Percentiles rank a stretch among this genome's conserved stretches.
Evolutionary conservation across 2,329 filamentous ascomycete species (phyloP).

Genomic region (Gaeumannomyces sp.): DNA sequence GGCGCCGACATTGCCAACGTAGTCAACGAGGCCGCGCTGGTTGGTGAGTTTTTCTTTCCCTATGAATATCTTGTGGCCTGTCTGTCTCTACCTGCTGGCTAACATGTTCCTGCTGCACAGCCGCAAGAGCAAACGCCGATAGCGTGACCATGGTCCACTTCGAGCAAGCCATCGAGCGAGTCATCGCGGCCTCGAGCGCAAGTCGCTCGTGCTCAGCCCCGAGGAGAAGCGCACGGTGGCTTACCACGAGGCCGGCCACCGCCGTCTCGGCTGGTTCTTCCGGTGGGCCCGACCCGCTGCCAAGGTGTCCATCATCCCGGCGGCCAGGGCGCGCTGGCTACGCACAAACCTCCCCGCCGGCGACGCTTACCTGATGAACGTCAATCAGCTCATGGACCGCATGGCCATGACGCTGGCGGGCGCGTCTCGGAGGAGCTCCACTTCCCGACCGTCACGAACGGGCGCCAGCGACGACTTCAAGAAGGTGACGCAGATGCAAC

Average conservation of each 20-base stretch:
- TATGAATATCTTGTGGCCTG: not conserved
- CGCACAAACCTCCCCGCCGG: slow-evolving; percentile 86
- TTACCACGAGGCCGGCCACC: slow-evolving; percentile 75
- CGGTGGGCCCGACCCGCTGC: slow-evolving; percentile 90
- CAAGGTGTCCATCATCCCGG: slow-evolving; percentile 97
- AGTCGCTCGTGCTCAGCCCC: slow-evolving; percentile 86
- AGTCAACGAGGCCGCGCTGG: slow-evolving; percentile 93
- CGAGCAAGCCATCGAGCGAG: slow-evolving; percentile 94
- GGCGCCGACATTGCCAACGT: slow-evolving; percentile 98
- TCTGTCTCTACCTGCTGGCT: slow-evolving; percentile 23
- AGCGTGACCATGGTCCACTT: slow-evolving; percentile 86
- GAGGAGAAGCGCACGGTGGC: slow-evolving; percentile 71
- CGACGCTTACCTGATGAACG: slow-evolving; percentile 93
- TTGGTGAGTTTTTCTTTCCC: slow-evolving; percentile 58
- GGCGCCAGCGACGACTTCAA: slow-evolving; percentile 97
- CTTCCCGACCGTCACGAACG: slow-evolving; percentile 91
- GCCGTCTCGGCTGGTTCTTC: slow-evolving; percentile 98
- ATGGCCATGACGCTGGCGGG: slow-evolving; percentile 98
- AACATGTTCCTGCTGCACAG: slow-evolving; percentile 40
- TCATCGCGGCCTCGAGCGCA: slow-evolving; percentile 95
- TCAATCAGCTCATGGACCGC: slow-evolving; percentile 93
- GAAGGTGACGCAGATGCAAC: slow-evolving; percentile 93
- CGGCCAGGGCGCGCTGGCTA: slow-evolving; percentile 88
- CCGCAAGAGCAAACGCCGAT: slow-evolving; percentile 74
- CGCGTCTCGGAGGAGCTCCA: slow-evolving; percentile 94